Base-by-base conservation (phyloP, 805 yeast genomes). In the Candida insectorum region DNA sequence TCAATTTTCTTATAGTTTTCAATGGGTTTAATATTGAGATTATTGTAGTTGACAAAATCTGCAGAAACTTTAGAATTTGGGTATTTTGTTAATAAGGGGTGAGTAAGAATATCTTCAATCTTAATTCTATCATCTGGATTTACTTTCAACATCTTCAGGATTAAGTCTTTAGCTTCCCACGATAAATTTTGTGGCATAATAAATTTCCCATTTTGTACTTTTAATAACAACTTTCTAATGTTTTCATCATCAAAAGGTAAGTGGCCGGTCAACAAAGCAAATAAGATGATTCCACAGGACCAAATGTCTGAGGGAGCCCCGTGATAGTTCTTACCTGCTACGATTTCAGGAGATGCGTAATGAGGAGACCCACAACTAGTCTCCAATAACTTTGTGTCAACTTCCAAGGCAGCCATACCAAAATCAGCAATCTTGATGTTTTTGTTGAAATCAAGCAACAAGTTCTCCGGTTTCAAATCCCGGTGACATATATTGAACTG, bases 281-380 rank as follows among this genome's bases (percentile, higher is more conserved):
- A 93, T 36, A 93, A 66, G 34, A 93, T 93, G 41, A 93, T 86
- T 49, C 98, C 97, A 63, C 97, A 89, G 5, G 96, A 89, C 98
- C 98, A 93, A 35, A 93, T 89, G 60, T 93, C 98, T 20, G 94
- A 81, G 26, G 96, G 96, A 19, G 95, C 88, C 10, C 98, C 98
- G 54, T 93, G 97, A 57, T 93, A 93, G 40, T 80, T 87, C 41
- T 83, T 77, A 23, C 98, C 98, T 9, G 96, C 85, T 8, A 93
- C 97, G 46, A 93, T 91, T 58, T 93, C 98, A 0, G 98, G 98
- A 7, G 96, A 86, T 2, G 97, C 98, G 59, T 93, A 93, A 58
- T 93, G 98, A 6, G 98, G 98, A 12, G 97, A 88, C 1, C 98
- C 98, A 61, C 98, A 93, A 13, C 94, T 81, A 4, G 98, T 93